Base-by-base conservation (phyloP, 257 asterid species). In the Verbena officinalis region DNA sequence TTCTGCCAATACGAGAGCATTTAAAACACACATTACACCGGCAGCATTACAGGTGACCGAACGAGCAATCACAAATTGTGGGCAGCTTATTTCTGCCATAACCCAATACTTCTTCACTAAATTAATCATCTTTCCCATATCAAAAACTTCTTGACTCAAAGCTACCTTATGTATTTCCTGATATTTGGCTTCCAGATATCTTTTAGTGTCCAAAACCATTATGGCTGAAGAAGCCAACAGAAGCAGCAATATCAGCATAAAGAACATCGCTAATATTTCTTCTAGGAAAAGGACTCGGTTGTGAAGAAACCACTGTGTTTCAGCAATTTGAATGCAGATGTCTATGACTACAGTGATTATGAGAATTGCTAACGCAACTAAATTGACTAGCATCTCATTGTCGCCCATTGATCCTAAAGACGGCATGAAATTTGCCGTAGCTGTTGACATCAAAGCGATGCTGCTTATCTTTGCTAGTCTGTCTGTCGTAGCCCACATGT, bases 31-130 rank as follows among this genome's bases (percentile, higher is more conserved):
- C 30, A 75, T 13, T 1, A 43, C 52, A 0, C 81, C 75, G 9
- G 83, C 66, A 0, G 68, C 3, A 4, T 75, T 65, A 74, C 77
- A 72, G 9, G 77, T 77, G 5, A 50, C 79, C 0, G 81, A 77
- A 7, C 83, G 75, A n/a, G 79, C 83, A 5, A 81, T 72, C 75
- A 81, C 77, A 16, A 77, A 81, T 59, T 81, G 86, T 34, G 79
- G 86, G 62, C 62, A 55, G 34, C 83, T 75, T 4, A 83, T 77
- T 34, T 77, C 79, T 1, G 74, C 81, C 86, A 81, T 81, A 40
- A 78, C 59, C 81, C 79, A 81, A 21, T 77, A 72, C 62, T 75
- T 77, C 70, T 59, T 73, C 20, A 80, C 49, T 34, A 76, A 13
- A 1, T 45, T 53, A 58, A 54, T 55, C 66, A 80, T 17, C 9